Evolutionary conservation across 352 stramenopile species (phyloP).

Genomic region (Phytopythium sindhum): DNA sequence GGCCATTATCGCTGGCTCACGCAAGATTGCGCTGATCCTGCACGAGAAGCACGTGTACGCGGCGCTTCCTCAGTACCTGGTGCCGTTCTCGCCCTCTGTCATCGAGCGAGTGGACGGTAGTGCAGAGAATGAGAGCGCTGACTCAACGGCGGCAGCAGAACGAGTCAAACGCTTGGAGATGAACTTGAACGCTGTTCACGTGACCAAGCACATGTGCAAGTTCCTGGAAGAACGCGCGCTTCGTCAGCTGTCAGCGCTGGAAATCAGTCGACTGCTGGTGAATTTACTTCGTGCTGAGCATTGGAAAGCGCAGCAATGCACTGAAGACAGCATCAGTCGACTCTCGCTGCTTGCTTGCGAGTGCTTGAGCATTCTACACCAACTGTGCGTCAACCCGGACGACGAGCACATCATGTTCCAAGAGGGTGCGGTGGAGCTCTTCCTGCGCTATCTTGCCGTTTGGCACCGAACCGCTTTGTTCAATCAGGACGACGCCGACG

Average conservation of each 20-base stretch:
- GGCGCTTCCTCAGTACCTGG: slow-evolving; percentile 38
- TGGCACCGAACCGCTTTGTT: slow-evolving; percentile 11
- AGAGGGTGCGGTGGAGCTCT: slow-evolving; percentile 34
- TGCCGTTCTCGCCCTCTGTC: slow-evolving; percentile 7
- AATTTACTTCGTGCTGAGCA: slow-evolving; percentile 28
- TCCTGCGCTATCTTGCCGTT: slow-evolving; percentile 30
- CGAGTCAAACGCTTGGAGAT: slow-evolving; percentile 11
- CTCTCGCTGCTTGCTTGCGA: slow-evolving; percentile 25
- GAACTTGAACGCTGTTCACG: slow-evolving; percentile 14
- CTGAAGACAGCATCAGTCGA: neutral
- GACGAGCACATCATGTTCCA: slow-evolving; percentile 45
- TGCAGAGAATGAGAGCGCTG: neutral
- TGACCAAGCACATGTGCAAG: slow-evolving; percentile 29
- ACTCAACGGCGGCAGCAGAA: neutral
- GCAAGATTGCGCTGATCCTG: slow-evolving; percentile 47
- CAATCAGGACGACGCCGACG: neutral
- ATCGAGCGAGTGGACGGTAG: neutral
- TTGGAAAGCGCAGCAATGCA: neutral
- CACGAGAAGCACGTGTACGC: slow-evolving; percentile 55
- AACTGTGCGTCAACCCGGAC: slow-evolving; percentile 24
- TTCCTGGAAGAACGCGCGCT: slow-evolving; percentile 30
- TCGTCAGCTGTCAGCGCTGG: slow-evolving; percentile 31
- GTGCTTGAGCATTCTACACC: slow-evolving; percentile 38
- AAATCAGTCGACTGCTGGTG: slow-evolving; percentile 37
- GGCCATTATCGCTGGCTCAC: slow-evolving; percentile 28